These are phyloP conservation scores for Geosmithia putterillii DNA, from an alignment of 2,329 filamentous ascomycete species.

Conservation along the genomic window DNA sequence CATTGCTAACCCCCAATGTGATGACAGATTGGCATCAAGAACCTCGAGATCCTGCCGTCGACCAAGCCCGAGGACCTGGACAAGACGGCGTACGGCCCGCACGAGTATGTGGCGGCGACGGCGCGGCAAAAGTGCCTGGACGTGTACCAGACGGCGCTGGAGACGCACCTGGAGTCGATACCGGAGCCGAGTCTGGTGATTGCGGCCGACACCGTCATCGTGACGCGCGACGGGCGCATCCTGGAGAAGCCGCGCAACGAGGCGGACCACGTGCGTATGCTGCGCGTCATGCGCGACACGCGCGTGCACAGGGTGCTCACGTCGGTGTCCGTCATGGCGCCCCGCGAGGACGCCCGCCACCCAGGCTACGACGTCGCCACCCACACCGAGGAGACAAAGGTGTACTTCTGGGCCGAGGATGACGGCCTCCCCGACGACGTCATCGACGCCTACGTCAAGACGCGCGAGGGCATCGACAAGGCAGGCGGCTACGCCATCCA, in stretches of 20 bases:
- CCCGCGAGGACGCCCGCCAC: slow-evolving; percentile 64
- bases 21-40: slow-evolving; percentile 59
- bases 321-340: slow-evolving; percentile 71
- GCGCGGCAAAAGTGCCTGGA: slow-evolving; percentile 72
- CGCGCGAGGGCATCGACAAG: slow-evolving; percentile 88
- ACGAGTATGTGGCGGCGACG: slow-evolving; percentile 85
- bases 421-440: slow-evolving; percentile 62
- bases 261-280: slow-evolving; percentile 71
- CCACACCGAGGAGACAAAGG: slow-evolving; percentile 79
- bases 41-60: slow-evolving; percentile 77
- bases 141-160: slow-evolving; percentile 44
- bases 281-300: slow-evolving; percentile 69
- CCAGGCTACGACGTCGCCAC: slow-evolving; percentile 78
- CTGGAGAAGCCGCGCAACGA: slow-evolving; percentile 84
- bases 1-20: background rate
- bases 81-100: slow-evolving; percentile 61
- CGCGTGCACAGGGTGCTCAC: slow-evolving; percentile 74
- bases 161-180: slow-evolving; percentile 27
- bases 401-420: slow-evolving; percentile 63
- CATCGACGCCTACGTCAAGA: slow-evolving; percentile 65
- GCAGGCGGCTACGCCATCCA: slow-evolving; percentile 94
- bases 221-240: slow-evolving; percentile 61
- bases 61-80: slow-evolving; percentile 74
- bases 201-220: slow-evolving; percentile 83
- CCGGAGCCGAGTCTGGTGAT: slow-evolving; percentile 75